Evolutionary conservation across 2,329 filamentous ascomycete genomes (phyloP).

Genomic region (Mycosphaerelloides madeirae): DNA sequence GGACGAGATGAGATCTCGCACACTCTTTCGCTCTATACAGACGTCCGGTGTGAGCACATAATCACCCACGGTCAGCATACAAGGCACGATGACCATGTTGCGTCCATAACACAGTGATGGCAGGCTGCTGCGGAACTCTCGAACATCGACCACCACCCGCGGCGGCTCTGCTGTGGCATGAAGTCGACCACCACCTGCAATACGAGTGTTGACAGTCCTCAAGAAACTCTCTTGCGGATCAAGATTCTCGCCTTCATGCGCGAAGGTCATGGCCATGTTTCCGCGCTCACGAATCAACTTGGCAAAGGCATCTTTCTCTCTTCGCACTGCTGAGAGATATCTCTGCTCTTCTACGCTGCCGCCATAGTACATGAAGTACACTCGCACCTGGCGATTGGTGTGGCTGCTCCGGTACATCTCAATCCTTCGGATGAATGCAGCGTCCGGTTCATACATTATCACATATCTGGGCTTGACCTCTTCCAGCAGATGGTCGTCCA

Average conservation of each 20-base stretch:
- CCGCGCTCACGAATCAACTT: conserved; percentile 91
- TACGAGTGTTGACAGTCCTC: conserved; percentile 91
- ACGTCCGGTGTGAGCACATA: conserved; percentile 90
- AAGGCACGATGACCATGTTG: conserved; percentile 82
- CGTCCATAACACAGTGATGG: conserved; percentile 87
- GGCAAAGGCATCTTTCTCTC: conserved; percentile 95
- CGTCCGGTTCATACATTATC: conserved; percentile 97
- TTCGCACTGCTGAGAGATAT: conserved; percentile 81
- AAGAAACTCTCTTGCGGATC: conserved; percentile 90
- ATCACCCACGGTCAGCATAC: conserved; percentile 93
- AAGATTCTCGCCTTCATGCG: conserved; percentile 62
- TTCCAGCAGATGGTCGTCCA: conserved; percentile 94
- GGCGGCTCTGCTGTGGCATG: conserved; percentile 80
- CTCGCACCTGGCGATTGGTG: conserved; percentile 77
- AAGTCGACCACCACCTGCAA: conserved; percentile 85
- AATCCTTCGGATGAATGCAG: conserved; percentile 86
- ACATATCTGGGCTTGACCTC: conserved; percentile 91
- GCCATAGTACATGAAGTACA: conserved; percentile 96
- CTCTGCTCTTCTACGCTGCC: conserved; percentile 93
- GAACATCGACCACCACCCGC: conserved; percentile 88
- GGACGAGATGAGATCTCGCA: conserved; percentile 85
- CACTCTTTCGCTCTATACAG: conserved; percentile 89
- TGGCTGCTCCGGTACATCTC: conserved; percentile 97
- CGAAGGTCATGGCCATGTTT: conserved; percentile 82
- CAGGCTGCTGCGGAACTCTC: conserved; percentile 89